Evolutionary conservation across 176 grass and related monocot species (phyloP).

Genomic region (Bothriochloa decipiens): DNA sequence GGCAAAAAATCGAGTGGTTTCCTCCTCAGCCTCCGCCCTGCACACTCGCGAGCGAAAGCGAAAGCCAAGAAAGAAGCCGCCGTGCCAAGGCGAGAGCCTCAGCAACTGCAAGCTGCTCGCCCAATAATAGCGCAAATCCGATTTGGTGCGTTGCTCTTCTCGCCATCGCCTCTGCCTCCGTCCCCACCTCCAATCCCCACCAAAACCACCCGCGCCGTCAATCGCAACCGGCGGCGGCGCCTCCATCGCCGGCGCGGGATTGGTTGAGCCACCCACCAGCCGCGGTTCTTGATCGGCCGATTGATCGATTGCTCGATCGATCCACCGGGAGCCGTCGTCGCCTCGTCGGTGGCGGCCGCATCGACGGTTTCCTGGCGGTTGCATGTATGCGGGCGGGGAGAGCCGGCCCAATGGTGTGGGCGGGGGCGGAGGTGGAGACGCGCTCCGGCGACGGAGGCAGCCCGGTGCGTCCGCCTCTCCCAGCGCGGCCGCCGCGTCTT

Average conservation of each 20-base stretch:
- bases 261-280: not conserved
- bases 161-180: not conserved
- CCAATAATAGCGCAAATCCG: constrained; percentile 41
- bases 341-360: no score
- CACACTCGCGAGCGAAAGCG: constrained; percentile 7
- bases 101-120: constrained; percentile 22
- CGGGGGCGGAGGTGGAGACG: not conserved
- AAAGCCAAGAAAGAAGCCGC: not conserved
- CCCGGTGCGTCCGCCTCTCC: not conserved
- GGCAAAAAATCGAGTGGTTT: not conserved
- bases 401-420: constrained; percentile 39
- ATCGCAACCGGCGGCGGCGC: not conserved
- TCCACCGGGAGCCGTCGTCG: not conserved
- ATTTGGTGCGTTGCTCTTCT: not conserved
- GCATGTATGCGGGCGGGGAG: constrained; percentile 54
- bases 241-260: not conserved
- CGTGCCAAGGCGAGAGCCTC: not conserved
- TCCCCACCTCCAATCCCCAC: not conserved
- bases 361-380: constrained; percentile 37
- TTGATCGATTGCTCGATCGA: not conserved
- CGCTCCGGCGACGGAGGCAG: constrained; percentile 22
- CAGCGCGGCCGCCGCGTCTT: not conserved
- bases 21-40: not conserved
- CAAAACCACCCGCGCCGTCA: constrained; percentile 6
- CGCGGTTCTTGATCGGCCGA: not conserved